Base-by-base conservation (phyloP, 805 yeast genomes). In the Candida ascalaphidarum region DNA sequence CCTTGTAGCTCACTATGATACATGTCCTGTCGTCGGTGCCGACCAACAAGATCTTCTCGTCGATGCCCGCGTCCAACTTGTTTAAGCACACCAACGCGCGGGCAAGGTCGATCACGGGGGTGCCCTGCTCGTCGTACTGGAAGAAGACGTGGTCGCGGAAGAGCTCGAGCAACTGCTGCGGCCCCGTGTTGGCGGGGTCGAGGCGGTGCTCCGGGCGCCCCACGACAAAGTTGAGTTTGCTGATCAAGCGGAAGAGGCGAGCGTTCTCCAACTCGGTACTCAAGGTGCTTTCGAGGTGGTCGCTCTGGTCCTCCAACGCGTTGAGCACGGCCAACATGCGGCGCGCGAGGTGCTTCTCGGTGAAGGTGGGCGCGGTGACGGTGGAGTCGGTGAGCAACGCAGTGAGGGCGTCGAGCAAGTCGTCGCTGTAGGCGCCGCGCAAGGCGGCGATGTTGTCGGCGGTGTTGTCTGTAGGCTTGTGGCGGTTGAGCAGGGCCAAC, bases 11-110 rank as follows among this genome's bases (percentile, higher is more conserved):
- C 30, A 84, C 80, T 22, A 92, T 77, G 35, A 92, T 60, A 50
- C 96, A 86, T 25, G 74, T 79, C 60, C 77, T 78, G 48, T 85
- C 95, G 50, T 88, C 95, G 8, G 80, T 71, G 19, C 92, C 78
- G 1, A 85, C 84, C 29, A 92, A 65, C 49, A 88, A 59, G 11
- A 92, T 55, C 40, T 73, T 76, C 54, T 92, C 98, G 28, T 83
- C 86, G 19, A 80, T 68, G 1, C 96, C 97, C 5, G 89, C 94
- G 48, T 92, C 98, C 39, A 92, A 61, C 54, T 89, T 92, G 56
- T 89, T 89, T 44, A 92, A 60, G 43, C 81, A 73, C 27, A 74
- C 63, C 35, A 92, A 58, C 5, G 86, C 88, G 50, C 85, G 85
- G 1, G 86, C 77, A 41, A 92, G 61, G 52, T 92, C 96, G 32